Base-by-base conservation (phyloP, 805 yeast species). In the Yamadazyma nakazawae region DNA sequence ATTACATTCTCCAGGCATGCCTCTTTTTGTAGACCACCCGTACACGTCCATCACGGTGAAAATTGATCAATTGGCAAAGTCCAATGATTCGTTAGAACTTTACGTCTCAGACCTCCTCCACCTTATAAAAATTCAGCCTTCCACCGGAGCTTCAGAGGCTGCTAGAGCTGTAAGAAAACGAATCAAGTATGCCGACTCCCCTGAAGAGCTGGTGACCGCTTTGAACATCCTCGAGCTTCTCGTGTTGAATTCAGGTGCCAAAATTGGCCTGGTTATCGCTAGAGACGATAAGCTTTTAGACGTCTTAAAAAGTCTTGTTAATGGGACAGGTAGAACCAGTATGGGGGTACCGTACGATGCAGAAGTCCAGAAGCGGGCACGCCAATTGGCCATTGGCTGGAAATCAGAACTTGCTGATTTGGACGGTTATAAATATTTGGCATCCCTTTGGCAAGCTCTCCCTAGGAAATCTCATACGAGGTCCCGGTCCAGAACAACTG, bases 91-190 rank as follows among this genome's bases (percentile, higher is more conserved):
- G 31, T 67, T 67, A 21, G 77, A 71, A 49, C 59, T 68, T 55
- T 81, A 80, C 45, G 61, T 86, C 37, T 71, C 80, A 13, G 85
- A 80, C 50, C 69, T 86, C 40, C 54, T 85, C 31, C 82, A 83
- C 40, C 73, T 82, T 50, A 70, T 72, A 49, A 59, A 63, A 44
- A 56, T 68, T 28, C 77, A 70, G 53, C 61, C 62, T 5, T 34
- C 48, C 13, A 40, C 59, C 18, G 76, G 77, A 1, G 64, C 75
- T 0, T 64, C 73, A 30, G 99, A 94, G 62, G 92, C 95, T 1
- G 97, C 97, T 0, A 74, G 98, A 37, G 95, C 96, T 1, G 68
- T 94, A 18, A 77, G 99, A 42, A 94, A 94, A 72, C 82, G 83
- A 58, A 68, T 94, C 60, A 94, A 95, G 67, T 86, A 92, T 60